Evolutionary conservation across 192 early-diverging fungal genomes (phyloP).

Genomic region (Rhizophagus clarus): DNA sequence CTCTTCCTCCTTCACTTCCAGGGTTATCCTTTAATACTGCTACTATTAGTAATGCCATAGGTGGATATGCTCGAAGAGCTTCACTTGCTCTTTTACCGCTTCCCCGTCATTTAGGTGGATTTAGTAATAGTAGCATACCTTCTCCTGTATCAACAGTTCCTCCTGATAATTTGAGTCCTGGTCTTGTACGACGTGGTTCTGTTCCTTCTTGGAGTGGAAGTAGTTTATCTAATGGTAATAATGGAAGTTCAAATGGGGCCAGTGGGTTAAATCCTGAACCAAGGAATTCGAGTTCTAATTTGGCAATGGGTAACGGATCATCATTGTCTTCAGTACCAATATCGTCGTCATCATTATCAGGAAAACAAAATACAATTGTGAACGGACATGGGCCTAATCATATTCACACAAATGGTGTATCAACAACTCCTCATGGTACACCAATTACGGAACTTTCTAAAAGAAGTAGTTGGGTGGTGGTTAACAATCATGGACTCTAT

Average conservation of each 20-base stretch:
- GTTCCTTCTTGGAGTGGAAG: constrained; percentile 30
- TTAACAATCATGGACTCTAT: constrained; percentile 18
- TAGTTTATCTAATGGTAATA: constrained; percentile 23
- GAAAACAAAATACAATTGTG: neutral
- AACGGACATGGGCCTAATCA: neutral
- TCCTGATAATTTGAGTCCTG: constrained; percentile 19
- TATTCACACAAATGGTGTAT: neutral
- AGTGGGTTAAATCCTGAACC: neutral
- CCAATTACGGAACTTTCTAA: neutral
- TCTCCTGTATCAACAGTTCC: neutral
- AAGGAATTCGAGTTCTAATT: neutral
- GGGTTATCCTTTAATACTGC: constrained; percentile 20
- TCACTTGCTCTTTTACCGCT: constrained; percentile 21
- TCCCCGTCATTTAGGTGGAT: constrained; percentile 6
- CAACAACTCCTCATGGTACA: neutral
- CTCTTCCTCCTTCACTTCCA: constrained; percentile 13
- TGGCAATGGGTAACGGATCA: neutral
- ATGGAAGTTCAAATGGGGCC: neutral
- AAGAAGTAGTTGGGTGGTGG: constrained; percentile 25
- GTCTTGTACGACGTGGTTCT: constrained; percentile 5
- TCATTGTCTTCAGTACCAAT: neutral
- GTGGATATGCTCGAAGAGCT: constrained; percentile 22
- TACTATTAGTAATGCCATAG: neutral
- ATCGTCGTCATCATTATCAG: neutral
- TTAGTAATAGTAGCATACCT: neutral